phyloP scores from a whole-genome alignment of 2,329 filamentous ascomycete species.

The Myriosclerotinia scirpicola region DNA sequence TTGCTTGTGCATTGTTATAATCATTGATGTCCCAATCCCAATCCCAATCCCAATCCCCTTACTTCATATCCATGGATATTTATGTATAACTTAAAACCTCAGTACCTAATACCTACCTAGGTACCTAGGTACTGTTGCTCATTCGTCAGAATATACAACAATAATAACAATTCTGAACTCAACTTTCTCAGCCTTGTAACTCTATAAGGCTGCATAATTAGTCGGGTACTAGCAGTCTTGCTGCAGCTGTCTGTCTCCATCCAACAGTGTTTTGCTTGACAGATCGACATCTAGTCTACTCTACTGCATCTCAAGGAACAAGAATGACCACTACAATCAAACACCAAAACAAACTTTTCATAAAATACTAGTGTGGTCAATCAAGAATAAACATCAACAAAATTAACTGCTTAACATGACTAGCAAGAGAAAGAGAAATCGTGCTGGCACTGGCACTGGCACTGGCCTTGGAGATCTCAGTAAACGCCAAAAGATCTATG shows the following conservation, averaged over 20 bases:
- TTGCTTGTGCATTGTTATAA: slow-evolving; percentile 1
- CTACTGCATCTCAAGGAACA: neutral
- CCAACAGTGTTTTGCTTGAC: neutral
- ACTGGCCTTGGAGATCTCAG: slow-evolving; percentile 30
- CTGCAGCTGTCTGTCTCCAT: neutral
- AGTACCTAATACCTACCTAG: too few relatives aligned
- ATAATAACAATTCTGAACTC: neutral
- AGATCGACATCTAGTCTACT: slow-evolving; percentile 5
- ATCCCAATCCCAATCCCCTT: neutral
- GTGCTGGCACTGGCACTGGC: slow-evolving; percentile 15
- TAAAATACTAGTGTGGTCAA: neutral
- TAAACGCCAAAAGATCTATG: slow-evolving; percentile 36
- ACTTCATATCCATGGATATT: neutral
- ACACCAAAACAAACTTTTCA: neutral
- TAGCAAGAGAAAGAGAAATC: slow-evolving; percentile 43
- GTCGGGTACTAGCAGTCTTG: slow-evolving; percentile 1
- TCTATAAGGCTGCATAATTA: slow-evolving; percentile 15
- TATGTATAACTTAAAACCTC: slow-evolving; percentile 8
- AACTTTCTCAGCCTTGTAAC: neutral
- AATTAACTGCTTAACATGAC: neutral
- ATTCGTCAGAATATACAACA: neutral
- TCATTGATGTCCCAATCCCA: neutral
- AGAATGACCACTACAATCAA: neutral
- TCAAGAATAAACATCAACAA: neutral
- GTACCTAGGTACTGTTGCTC: neutral